Percentiles rank a stretch among this genome's conserved stretches.
phyloP scores from a whole-genome alignment of 352 stramenopile genomes.

The Phytophthora pinifolia region DNA sequence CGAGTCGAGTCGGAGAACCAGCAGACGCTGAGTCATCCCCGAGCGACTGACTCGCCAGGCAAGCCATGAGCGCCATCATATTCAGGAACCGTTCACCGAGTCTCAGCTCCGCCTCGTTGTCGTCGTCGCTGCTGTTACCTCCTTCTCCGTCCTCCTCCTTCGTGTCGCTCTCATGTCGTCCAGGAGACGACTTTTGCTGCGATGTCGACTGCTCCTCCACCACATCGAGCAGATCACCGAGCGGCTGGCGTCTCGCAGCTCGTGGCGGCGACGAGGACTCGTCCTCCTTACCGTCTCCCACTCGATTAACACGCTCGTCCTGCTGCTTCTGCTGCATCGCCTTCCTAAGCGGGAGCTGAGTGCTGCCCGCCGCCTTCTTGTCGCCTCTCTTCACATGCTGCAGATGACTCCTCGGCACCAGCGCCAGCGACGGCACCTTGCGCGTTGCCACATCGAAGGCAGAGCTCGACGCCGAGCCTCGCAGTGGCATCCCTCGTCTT shows the following conservation, averaged over 20 bases:
- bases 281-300: not conserved
- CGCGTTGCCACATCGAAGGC: conserved; percentile 28
- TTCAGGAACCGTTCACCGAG: conserved; percentile 60
- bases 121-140: not conserved
- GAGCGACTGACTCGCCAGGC: conserved; percentile 33
- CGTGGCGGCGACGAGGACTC: conserved; percentile 1
- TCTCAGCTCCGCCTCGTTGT: conserved; percentile 27
- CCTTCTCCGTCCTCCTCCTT: conserved; percentile 4
- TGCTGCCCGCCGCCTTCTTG: conserved; percentile 10
- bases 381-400: conserved; percentile 14
- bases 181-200: not conserved
- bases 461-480: conserved; percentile 10
- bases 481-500: conserved; percentile 1
- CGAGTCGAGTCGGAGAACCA: conserved; percentile 7
- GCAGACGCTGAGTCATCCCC: conserved; percentile 1
- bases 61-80: conserved; percentile 54
- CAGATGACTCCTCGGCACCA: conserved; percentile 47
- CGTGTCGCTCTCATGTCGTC: not conserved
- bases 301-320: not conserved
- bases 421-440: conserved; percentile 45
- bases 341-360: not conserved
- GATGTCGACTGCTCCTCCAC: not conserved
- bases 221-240: conserved; percentile 6
- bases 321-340: not conserved
- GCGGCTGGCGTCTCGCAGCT: not conserved